Evolutionary conservation across 1,284 basidiomycete genomes (phyloP).

Genomic region (Ceratobasidium sp.): DNA sequence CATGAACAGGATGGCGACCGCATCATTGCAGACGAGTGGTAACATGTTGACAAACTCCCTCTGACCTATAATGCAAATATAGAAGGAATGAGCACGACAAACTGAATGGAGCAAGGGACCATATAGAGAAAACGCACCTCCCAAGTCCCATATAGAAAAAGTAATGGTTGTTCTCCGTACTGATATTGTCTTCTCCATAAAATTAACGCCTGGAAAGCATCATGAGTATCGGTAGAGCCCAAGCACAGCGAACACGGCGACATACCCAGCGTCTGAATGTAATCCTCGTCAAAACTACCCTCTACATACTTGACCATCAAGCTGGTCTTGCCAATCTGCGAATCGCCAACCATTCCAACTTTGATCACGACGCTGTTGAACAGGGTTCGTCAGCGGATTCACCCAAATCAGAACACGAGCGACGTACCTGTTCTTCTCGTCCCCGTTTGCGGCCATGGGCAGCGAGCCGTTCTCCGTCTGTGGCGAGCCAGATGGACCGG

Average conservation of each 20-base stretch:
- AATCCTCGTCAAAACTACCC: constrained; percentile 97
- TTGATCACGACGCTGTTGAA: constrained; percentile 87
- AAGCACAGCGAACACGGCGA: constrained; percentile 27
- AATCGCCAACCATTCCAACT: constrained; percentile 99
- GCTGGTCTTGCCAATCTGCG: constrained; percentile 98
- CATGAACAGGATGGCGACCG: constrained; percentile 99
- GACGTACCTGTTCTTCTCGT: constrained; percentile 49
- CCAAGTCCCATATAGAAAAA: constrained; percentile 99
- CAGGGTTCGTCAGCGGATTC: constrained; percentile 26
- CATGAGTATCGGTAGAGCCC: background rate
- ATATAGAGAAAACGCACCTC: constrained; percentile 59
- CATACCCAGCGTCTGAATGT: constrained; percentile 96
- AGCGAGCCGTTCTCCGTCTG: constrained; percentile 26
- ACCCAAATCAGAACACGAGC: background rate
- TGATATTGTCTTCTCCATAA: constrained; percentile 99
- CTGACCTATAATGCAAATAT: constrained; percentile 63
- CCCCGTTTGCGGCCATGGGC: constrained; percentile 34
- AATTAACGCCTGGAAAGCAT: constrained; percentile 83
- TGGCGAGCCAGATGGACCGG: constrained; percentile 19
- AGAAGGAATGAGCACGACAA: background rate
- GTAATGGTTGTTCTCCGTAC: constrained; percentile 98
- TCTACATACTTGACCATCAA: constrained; percentile 99
- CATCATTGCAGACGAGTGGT: constrained; percentile 97
- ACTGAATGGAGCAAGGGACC: constrained; percentile 6
- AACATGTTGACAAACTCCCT: constrained; percentile 99